Conservation (phyloP, 2,329 filamentous ascomycete species). For the Sarocladiaceae sp. region DNA sequence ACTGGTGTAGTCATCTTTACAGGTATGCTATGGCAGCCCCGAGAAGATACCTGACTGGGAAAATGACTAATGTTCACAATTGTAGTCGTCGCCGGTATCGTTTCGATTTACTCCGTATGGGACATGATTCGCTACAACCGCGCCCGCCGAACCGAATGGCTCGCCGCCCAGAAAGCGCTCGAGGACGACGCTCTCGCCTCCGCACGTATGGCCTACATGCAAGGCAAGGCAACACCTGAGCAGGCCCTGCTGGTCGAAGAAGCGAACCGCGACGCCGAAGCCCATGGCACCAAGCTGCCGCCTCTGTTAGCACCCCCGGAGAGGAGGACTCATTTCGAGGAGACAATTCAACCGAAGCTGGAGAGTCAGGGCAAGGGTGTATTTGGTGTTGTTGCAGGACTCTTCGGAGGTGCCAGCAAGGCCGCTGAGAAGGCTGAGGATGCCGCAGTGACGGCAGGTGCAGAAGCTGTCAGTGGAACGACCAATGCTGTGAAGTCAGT, state of each 20-base stretch:
- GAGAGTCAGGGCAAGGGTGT: slow-evolving; percentile 30
- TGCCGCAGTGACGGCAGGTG: background rate
- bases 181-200: slow-evolving; percentile 51
- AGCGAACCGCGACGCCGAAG: slow-evolving; percentile 44
- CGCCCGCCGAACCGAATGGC: slow-evolving; percentile 55
- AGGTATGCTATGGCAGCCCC: slow-evolving; percentile 29
- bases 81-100: slow-evolving; percentile 49
- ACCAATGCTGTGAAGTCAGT: slow-evolving; percentile 19
- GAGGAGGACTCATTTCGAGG: slow-evolving; percentile 31
- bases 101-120: slow-evolving; percentile 55
- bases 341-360: slow-evolving; percentile 28
- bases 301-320: slow-evolving; percentile 44
- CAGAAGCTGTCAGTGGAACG: slow-evolving; percentile 10
- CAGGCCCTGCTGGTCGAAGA: slow-evolving; percentile 55
- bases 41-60: background rate
- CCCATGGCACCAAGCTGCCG: slow-evolving; percentile 42
- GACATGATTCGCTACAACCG: slow-evolving; percentile 61
- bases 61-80: background rate
- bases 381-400: slow-evolving; percentile 27
- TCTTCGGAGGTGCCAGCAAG: slow-evolving; percentile 20
- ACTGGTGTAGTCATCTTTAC: slow-evolving; percentile 52
- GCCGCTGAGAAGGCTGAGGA: slow-evolving; percentile 13
- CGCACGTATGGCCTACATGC: slow-evolving; percentile 58
- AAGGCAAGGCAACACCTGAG: slow-evolving; percentile 50
- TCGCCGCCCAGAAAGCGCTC: slow-evolving; percentile 50